These are phyloP conservation scores for Fusarium nisikadoi DNA, from an alignment of 2,329 filamentous ascomycete genomes.

Conservation along the genomic window DNA sequence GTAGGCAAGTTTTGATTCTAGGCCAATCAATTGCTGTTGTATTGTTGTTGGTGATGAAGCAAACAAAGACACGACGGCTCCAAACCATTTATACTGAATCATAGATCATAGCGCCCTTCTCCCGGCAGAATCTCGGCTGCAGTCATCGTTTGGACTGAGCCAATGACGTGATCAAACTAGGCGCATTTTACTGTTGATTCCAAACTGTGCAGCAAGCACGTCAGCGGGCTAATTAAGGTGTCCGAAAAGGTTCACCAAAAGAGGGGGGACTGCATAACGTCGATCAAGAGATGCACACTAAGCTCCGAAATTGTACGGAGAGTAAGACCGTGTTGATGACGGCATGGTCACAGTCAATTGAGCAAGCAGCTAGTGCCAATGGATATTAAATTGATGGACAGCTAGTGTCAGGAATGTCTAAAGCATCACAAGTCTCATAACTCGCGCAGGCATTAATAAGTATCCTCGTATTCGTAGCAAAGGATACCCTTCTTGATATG, in stretches of 20 bases:
- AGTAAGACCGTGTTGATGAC: too few species aligned
- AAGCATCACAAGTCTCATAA: neutral
- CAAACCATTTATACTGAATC: neutral
- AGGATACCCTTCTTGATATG: slow-evolving; percentile 17
- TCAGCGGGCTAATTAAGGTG: neutral
- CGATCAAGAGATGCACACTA: neutral
- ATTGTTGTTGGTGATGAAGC: neutral
- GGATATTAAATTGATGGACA: neutral
- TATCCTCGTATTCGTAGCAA: slow-evolving; percentile 22
- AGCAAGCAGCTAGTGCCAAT: neutral
- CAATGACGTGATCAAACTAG: neutral
- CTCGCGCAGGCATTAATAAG: neutral
- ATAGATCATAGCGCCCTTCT: slow-evolving; percentile 6
- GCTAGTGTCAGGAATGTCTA: neutral
- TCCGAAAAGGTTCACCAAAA: neutral
- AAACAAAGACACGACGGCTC: neutral
- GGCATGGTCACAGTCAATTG: neutral
- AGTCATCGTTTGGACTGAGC: neutral
- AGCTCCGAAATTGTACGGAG: neutral
- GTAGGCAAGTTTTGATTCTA: too few species aligned
- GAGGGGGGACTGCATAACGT: neutral
- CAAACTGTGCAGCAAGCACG: neutral
- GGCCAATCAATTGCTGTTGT: neutral
- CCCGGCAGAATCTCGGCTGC: neutral
- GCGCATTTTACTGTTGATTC: neutral